phyloP scores from a whole-genome alignment of 345 rosid genomes.

The Eucalyptus albens region DNA sequence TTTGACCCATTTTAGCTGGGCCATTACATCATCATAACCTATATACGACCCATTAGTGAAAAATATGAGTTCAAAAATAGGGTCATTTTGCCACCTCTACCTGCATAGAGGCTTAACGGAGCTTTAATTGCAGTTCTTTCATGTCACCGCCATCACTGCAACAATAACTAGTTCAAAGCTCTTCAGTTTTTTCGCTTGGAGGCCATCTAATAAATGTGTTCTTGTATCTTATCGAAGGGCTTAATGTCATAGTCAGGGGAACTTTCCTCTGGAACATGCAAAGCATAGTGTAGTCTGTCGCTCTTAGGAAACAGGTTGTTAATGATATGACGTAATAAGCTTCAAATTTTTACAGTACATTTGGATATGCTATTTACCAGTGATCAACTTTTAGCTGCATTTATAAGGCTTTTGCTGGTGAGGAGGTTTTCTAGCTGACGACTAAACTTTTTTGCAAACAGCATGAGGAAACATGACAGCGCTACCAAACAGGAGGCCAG shows the following conservation, averaged over 20 bases:
- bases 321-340: neutral
- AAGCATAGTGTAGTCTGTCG: neutral
- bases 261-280: neutral
- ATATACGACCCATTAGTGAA: too few species aligned
- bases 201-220: neutral
- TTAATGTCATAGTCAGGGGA: neutral
- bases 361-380: neutral
- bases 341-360: neutral
- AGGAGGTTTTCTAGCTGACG: neutral
- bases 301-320: neutral
- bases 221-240: neutral
- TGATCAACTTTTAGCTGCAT: neutral
- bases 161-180: neutral
- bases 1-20: too few species aligned
- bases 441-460: neutral
- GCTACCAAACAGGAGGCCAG: slow-evolving; percentile 93
- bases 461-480: slow-evolving; percentile 95
- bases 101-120: neutral
- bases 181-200: neutral
- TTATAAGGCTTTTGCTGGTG: neutral
- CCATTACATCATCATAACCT: too few species aligned
- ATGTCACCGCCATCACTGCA: neutral
- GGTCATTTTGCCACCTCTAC: too few species aligned
- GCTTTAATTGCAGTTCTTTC: neutral
- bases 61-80: too few species aligned